Percentiles rank a stretch among this genome's conserved stretches.
phyloP scores from a whole-genome alignment of 2,329 filamentous ascomycete species.

The Aplosporella prunicola region DNA sequence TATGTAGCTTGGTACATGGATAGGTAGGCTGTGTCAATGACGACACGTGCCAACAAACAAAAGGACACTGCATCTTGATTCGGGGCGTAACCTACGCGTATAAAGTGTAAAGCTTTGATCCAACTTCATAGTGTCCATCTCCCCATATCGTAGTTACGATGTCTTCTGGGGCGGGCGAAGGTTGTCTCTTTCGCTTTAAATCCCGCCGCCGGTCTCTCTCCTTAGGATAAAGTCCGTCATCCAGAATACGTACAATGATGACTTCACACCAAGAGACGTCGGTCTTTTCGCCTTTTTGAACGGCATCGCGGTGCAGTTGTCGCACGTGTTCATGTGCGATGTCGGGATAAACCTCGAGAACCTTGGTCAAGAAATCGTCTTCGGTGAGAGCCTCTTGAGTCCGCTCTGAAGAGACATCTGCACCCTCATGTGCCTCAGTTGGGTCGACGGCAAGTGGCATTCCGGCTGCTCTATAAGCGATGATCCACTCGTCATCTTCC shows the following conservation, averaged over 20 bases:
- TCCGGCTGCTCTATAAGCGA: too few species aligned
- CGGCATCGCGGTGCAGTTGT: constrained; percentile 18
- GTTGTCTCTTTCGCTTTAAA: constrained; percentile 25
- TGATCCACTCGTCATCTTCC: too few species aligned
- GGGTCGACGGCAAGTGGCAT: too few species aligned
- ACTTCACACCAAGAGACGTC: constrained; percentile 17
- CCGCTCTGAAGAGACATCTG: too few species aligned
- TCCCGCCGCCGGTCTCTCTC: constrained; percentile 18
- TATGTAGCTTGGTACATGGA: not conserved
- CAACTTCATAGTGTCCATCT: too few species aligned
- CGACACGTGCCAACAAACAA: too few species aligned
- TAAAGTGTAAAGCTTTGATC: too few species aligned
- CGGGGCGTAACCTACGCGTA: too few species aligned
- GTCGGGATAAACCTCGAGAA: constrained; percentile 26
- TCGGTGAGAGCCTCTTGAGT: too few species aligned
- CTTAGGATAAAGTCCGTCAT: constrained; percentile 25
- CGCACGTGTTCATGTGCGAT: constrained; percentile 24
- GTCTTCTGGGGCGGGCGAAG: not conserved
- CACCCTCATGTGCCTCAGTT: too few species aligned
- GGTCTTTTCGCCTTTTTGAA: constrained; percentile 18
- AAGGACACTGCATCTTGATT: too few species aligned
- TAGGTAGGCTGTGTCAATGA: not conserved
- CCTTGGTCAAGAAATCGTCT: constrained; percentile 21
- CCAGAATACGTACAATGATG: constrained; percentile 22
- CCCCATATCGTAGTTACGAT: not conserved